Base-by-base conservation (phyloP, 495 filamentous ascomycete genomes). In the Barbatosphaeria neglecta region DNA sequence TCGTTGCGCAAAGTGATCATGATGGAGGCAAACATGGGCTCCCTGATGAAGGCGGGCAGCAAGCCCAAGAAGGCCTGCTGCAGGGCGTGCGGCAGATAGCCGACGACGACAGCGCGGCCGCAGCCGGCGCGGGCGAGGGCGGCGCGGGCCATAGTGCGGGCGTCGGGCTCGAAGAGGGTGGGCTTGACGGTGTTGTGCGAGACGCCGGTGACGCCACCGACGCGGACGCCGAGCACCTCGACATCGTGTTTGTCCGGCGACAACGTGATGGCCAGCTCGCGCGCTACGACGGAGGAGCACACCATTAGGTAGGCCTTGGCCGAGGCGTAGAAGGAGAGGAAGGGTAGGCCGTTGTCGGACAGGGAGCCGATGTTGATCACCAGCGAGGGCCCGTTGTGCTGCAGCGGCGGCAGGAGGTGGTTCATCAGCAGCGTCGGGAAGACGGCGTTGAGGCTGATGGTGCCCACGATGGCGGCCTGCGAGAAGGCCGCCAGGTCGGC, bases 81-180 rank as follows among this genome's bases (percentile, higher is more conserved):
- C 35, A 64, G 19, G 16, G 57, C 53, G 11, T 63, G 59, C 25
- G 56, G 49, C 53, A 53, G 60, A 22, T 60, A 54, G 22, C 60
- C 56, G 11, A 57, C 51, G 19, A 60, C 50, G 20, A 44, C 41
- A 9, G 41, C 22, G 31, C 44, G 27, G 13, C 52, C 55, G 47
- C 57, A 62, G 5, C 62, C 63, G 33, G 58, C 60, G 6, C 55
- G 50, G 4, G 46, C 46, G 17, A 67, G 48, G 1, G 57, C 45
- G 6, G 54, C 55, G 28, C 37, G 41, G 2, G 62, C 62, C n/a
- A 59, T 37, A 1, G 44, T 54, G 17, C 44, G 40, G 31, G 62
- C 53, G 20, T 55, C 37, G 22, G 56, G 54, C 22, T 47, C 37
- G 16, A 56, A 47, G 27, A 56, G 17, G 7, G 46, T 45, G 25